A percentile compares a stretch with the other conserved stretches of the same genome.
Conservation (phyloP, 23 red algal genomes). For the Agarophyton chilense region DNA sequence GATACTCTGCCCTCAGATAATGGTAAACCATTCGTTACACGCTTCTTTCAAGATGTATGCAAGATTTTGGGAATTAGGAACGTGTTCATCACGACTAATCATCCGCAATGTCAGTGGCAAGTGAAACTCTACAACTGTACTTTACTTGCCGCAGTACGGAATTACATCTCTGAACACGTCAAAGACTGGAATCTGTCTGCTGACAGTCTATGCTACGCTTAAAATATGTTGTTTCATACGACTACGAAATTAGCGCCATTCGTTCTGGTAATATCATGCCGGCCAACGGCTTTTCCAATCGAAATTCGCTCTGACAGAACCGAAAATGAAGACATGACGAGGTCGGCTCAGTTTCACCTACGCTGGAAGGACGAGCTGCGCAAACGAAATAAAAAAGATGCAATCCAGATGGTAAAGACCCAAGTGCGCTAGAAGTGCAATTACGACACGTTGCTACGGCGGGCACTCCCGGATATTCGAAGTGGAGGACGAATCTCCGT, state of each 20-base stretch:
- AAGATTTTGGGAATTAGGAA: constrained; percentile 2
- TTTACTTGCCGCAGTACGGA: not conserved
- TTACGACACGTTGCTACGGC: no score
- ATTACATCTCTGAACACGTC: not conserved
- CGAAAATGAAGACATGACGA: not conserved
- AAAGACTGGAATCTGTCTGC: not conserved
- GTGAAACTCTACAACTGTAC: constrained; percentile 48
- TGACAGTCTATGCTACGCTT: not conserved
- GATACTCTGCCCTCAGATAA: no score
- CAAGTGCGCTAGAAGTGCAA: no score
- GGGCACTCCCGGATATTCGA: no score
- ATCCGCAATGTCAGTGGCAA: constrained; percentile 22
- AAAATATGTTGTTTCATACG: not conserved
- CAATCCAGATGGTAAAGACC: no score
- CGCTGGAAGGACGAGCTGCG: not conserved
- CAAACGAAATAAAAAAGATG: not conserved
- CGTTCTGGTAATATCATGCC: not conserved
- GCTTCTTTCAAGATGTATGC: constrained; percentile 40
- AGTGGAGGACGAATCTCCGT: not conserved
- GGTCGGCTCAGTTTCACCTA: not conserved
- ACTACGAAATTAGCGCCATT: not conserved
- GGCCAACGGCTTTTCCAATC: not conserved
- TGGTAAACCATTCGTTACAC: constrained; percentile 5
- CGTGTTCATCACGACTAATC: no score
- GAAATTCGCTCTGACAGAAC: not conserved